These are phyloP conservation scores for Penicillium sp. DNA, from an alignment of 2,329 filamentous ascomycete genomes.

Conservation along the genomic window DNA sequence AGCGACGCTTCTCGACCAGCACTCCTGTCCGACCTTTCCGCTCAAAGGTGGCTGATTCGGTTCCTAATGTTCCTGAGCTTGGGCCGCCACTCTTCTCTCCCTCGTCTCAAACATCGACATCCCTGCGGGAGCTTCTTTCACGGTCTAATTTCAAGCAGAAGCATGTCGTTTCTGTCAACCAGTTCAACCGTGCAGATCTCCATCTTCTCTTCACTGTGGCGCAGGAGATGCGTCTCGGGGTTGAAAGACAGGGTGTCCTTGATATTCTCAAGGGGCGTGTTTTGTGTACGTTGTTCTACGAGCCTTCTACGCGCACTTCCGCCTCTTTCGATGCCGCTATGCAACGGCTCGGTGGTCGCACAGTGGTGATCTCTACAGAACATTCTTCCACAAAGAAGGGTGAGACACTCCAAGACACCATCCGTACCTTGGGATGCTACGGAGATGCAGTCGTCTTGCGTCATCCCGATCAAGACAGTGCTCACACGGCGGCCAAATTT, in stretches of 20 bases:
- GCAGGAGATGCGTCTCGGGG: constrained; percentile 93
- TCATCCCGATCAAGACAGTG: constrained; percentile 78
- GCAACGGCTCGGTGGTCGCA: constrained; percentile 91
- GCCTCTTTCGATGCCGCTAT: constrained; percentile 96
- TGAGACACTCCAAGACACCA: constrained; percentile 86
- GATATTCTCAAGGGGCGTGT: constrained; percentile 82
- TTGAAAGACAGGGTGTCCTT: constrained; percentile 85
- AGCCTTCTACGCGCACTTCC: constrained; percentile 93
- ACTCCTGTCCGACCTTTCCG: constrained; percentile 36
- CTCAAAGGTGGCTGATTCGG: constrained; percentile 21
- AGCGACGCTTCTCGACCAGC: constrained; percentile 33
- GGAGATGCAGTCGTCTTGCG: constrained; percentile 93
- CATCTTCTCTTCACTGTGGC: constrained; percentile 94
- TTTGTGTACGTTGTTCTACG: constrained; percentile 91
- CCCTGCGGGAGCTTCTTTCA: constrained; percentile 68
- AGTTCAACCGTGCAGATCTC: constrained; percentile 82
- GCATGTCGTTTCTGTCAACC: constrained; percentile 86
- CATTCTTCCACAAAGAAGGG: constrained; percentile 92
- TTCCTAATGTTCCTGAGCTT: constrained; percentile 28
- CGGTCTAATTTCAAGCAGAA: constrained; percentile 83
- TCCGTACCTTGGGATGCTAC: constrained; percentile 91
- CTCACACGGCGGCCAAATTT: constrained; percentile 78
- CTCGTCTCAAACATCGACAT: constrained; percentile 53
- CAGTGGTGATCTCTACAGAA: constrained; percentile 73
- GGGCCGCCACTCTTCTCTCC: constrained; percentile 37